Conservation (phyloP, 306 rosid genomes). For the Pterocarpus macrocarpus region DNA sequence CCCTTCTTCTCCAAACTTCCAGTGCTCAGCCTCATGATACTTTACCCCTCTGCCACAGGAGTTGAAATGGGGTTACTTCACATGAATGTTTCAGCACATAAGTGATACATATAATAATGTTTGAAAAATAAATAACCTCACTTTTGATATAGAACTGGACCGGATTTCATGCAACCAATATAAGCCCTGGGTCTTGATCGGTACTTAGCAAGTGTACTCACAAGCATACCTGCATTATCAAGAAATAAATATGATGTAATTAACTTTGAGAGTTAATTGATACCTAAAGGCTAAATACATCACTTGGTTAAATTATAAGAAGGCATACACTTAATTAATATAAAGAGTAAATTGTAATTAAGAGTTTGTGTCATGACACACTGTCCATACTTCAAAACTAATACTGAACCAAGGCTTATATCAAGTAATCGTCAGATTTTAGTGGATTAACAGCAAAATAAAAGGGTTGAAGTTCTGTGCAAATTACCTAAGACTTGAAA, state of each 20-base stretch:
- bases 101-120: no score
- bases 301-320: neutral
- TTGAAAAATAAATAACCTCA: slow-evolving; percentile 28
- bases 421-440: neutral
- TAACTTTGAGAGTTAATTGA: neutral
- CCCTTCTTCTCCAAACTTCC: slow-evolving; percentile 97
- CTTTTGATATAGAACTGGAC: slow-evolving; percentile 91
- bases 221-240: slow-evolving; percentile 60
- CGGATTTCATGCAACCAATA: slow-evolving; percentile 97
- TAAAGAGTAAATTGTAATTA: neutral
- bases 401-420: neutral
- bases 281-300: neutral
- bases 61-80: neutral
- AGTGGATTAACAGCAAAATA: neutral
- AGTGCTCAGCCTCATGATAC: slow-evolving; percentile 89
- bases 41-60: slow-evolving; percentile 68
- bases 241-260: neutral
- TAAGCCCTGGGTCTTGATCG: slow-evolving; percentile 77
- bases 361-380: neutral
- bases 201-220: slow-evolving; percentile 65
- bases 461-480: neutral
- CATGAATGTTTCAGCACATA: neutral
- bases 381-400: neutral
- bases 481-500: neutral
- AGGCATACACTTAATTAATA: neutral